phyloP scores from a whole-genome alignment of 805 yeast species.

The Helenozyma rhizophorensis region DNA sequence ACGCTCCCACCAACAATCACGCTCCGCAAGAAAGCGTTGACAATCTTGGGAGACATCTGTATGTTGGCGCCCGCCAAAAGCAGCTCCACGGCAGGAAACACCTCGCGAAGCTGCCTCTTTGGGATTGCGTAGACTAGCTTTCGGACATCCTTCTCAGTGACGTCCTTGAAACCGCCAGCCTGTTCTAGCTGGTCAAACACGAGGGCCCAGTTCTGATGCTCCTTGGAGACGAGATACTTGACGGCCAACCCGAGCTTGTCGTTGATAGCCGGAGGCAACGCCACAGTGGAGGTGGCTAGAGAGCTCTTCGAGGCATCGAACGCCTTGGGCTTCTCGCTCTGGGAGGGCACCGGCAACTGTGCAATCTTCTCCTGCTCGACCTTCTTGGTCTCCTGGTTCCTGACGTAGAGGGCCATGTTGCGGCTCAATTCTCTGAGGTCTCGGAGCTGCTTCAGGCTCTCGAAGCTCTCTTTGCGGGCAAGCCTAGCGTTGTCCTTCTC shows the following conservation, averaged over 20 bases:
- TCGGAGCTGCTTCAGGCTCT: slow-evolving; percentile 19
- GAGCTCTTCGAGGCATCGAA: slow-evolving; percentile 12
- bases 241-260: slow-evolving; percentile 37
- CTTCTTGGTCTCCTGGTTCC: slow-evolving; percentile 2
- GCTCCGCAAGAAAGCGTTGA: slow-evolving; percentile 35
- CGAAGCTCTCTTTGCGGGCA: slow-evolving; percentile 17
- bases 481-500: slow-evolving; percentile 20
- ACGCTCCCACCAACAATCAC: slow-evolving; percentile 21
- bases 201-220: slow-evolving; percentile 44
- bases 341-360: slow-evolving; percentile 17
- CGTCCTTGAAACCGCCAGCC: slow-evolving; percentile 32
- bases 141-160: slow-evolving; percentile 30
- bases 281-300: slow-evolving; percentile 15
- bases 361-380: slow-evolving; percentile 14
- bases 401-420: slow-evolving; percentile 19
- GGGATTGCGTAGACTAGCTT: slow-evolving; percentile 41
- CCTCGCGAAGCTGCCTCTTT: slow-evolving; percentile 22
- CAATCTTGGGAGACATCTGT: slow-evolving; percentile 25
- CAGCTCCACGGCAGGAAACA: slow-evolving; percentile 22
- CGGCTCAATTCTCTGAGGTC: slow-evolving; percentile 29
- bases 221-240: slow-evolving; percentile 34
- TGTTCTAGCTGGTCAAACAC: slow-evolving; percentile 36
- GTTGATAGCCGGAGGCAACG: slow-evolving; percentile 34
- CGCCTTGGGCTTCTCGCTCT: slow-evolving; percentile 3
- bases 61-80: slow-evolving; percentile 34